Evolutionary conservation across 1,139 yeast species (phyloP), one percentile per base, ranked within the genome.

Genomic region (Taphrina populina): DNA sequence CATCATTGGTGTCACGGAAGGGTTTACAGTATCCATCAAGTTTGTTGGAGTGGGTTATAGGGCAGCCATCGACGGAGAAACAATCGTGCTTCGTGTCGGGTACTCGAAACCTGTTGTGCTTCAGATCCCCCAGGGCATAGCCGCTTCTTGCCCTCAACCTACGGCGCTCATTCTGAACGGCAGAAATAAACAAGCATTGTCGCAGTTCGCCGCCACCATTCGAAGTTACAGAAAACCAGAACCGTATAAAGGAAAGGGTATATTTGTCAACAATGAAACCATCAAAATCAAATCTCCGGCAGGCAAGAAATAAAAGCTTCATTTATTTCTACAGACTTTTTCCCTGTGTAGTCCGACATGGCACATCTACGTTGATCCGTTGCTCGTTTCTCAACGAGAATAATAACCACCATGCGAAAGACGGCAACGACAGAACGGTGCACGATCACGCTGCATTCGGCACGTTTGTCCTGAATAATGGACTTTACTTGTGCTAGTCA

Each of bases 41-140:
- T 84, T 94, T 64, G 95, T 88, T 23, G 99, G 99, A 63, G 92
- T 97, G 13, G 99, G 99, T 68, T 94, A 87, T 77, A 82, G 97
- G 71, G 96, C 95, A 2, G 74, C 78, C 35, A 71, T 86, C 51
- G 84, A 83, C 62, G 40, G 23, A 11, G 82, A 81, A 65, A 78
- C 81, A 6, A 71, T 81, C 35, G 62, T 62, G 17, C 54, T 64
- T 30, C 64, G 63, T 35, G 60, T 64, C 29, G 66, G 66, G 11
- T 64, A 57, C 54, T 60, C 66, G 2, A 61, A 59, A 30, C 62
- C 62, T 2, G 61, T 60, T 15, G 30, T 34, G 8, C 53, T 63
- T 15, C 71, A 73, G 29, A 78, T 92, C 37, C 98, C 98, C 3
- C 79, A 76, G 39, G 94, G 87, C 1, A 70, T 94, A 57, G 77